Evolutionary conservation across 148 eudicot genomes (phyloP), one percentile per base, ranked within the genome.

Genomic region (Mesembryanthemum crystallinum): DNA sequence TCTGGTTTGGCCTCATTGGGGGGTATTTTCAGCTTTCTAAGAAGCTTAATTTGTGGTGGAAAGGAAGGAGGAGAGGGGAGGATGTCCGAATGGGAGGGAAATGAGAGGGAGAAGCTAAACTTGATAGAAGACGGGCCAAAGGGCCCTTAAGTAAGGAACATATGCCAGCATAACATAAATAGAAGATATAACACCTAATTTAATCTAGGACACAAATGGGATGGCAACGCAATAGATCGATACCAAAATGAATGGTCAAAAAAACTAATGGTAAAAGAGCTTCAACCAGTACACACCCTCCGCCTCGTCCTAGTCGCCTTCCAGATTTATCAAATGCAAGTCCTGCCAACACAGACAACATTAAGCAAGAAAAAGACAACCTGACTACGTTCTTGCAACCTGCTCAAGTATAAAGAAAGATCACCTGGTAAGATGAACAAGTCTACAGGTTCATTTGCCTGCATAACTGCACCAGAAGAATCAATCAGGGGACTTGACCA

Each of bases 271-370:
- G 28, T 51, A 37, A 12, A 28, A 21, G 23, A 59, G 37, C 30
- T 21, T 51, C 7, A 70, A 18, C 51, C 45, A 20, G 39, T n/a
- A 67, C 79, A 65, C n/a, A 81, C 83, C 83, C 83, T 55, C 76
- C 80, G 71, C 83, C 47, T 43, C 83, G 69, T 67, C 83, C 83
- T 54, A 80, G 47, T 54, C 76, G 83, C 11, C 67, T 75, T 76
- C 83, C 80, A 18, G 69, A 60, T 66, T 64, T 81, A 67, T 80
- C 79, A 76, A 76, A 80, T 17, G 83, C 79, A 42, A 80, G 76
- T 61, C 83, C 83, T 80, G 71, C 45, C 23, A 70, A 27, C 67
- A 74, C 20, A 69, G 35, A 74, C 14, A 17, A 37, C 18, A 62
- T 0, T 17, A 63, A 42, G 42, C 63, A 27, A 58, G 42, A 39